Evolutionary conservation across 352 stramenopile genomes (phyloP).

Genomic region (Bremia lactucae): DNA sequence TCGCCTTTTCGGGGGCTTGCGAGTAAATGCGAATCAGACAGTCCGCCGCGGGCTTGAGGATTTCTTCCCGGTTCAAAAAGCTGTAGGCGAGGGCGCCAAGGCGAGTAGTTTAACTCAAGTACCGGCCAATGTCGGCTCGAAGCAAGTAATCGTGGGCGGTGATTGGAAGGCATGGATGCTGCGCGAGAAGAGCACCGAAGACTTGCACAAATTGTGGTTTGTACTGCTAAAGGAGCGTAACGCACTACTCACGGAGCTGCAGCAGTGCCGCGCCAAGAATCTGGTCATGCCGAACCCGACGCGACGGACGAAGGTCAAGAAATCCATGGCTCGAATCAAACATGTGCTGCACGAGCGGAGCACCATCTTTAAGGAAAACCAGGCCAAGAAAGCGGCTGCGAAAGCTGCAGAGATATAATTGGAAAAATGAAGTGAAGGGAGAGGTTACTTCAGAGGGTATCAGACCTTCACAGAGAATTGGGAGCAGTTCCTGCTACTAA

Average conservation of each 20-base stretch:
- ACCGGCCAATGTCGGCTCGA: conserved; percentile 45
- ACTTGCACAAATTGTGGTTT: conserved; percentile 98
- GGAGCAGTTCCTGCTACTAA: no score
- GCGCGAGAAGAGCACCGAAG: conserved; percentile 94
- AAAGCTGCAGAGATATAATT: conserved; percentile 20
- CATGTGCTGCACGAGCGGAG: conserved; percentile 80
- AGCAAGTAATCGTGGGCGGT: conserved; percentile 69
- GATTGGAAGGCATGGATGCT: conserved; percentile 94
- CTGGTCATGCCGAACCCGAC: conserved; percentile 63
- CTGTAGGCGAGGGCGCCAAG: conserved; percentile 42
- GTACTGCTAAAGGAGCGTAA: conserved; percentile 97
- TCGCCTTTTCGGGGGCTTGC: conserved; percentile 54
- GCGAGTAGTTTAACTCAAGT: conserved; percentile 39
- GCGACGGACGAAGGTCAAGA: conserved; percentile 78
- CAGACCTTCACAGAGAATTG: no score
- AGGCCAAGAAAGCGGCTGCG: conserved; percentile 36
- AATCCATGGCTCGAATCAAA: conserved; percentile 84
- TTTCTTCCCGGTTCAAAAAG: conserved; percentile 57
- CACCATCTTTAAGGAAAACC: conserved; percentile 63
- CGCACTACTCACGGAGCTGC: conserved; percentile 91
- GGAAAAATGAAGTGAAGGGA: no score
- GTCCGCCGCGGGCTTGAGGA: conserved; percentile 52
- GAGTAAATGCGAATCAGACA: conserved; percentile 28
- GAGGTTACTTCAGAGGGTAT: no score
- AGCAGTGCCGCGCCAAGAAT: conserved; percentile 68